A percentile compares a stretch with the other conserved stretches of the same genome.
phyloP scores from a whole-genome alignment of 257 asterid genomes.

The Thymus quinquecostatus region DNA sequence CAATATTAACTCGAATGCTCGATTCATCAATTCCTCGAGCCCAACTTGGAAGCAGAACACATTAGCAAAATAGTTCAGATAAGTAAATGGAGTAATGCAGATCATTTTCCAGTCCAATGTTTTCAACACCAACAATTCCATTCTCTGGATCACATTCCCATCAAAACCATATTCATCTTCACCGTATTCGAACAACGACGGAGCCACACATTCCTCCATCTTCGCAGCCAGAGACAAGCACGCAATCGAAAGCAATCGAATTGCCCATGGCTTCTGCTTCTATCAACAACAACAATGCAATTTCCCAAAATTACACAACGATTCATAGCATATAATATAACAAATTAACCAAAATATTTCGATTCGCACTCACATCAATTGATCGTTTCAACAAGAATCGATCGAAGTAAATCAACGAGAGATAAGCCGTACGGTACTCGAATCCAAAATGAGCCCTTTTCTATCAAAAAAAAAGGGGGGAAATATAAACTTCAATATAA shows the following conservation, averaged over 20 bases:
- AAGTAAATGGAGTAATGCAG: slow-evolving; percentile 50
- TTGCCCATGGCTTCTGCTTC: slow-evolving; percentile 51
- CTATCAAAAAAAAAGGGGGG: slow-evolving; percentile 26
- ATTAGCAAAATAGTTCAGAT: slow-evolving; percentile 44
- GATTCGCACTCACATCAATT: slow-evolving; percentile 45
- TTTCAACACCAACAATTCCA: slow-evolving; percentile 49
- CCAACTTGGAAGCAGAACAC: slow-evolving; percentile 39
- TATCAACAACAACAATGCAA: slow-evolving; percentile 31
- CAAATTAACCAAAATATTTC: background rate
- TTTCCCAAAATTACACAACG: background rate
- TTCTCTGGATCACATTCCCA: slow-evolving; percentile 41
- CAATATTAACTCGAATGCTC: slow-evolving; percentile 42
- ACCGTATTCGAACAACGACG: slow-evolving; percentile 47
- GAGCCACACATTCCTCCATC: slow-evolving; percentile 56
- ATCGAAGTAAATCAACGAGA: slow-evolving; percentile 54
- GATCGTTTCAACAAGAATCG: slow-evolving; percentile 47
- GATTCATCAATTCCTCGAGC: slow-evolving; percentile 27
- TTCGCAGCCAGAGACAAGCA: slow-evolving; percentile 67
- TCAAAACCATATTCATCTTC: slow-evolving; percentile 43
- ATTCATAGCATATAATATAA: background rate
- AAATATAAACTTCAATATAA: too few relatives aligned
- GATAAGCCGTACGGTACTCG: slow-evolving; percentile 50
- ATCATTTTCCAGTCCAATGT: slow-evolving; percentile 59
- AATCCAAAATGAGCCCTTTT: slow-evolving; percentile 51
- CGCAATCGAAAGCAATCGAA: slow-evolving; percentile 52